Base-by-base conservation (phyloP, 169 alveolate species). In the Eimeria sp. region DNA sequence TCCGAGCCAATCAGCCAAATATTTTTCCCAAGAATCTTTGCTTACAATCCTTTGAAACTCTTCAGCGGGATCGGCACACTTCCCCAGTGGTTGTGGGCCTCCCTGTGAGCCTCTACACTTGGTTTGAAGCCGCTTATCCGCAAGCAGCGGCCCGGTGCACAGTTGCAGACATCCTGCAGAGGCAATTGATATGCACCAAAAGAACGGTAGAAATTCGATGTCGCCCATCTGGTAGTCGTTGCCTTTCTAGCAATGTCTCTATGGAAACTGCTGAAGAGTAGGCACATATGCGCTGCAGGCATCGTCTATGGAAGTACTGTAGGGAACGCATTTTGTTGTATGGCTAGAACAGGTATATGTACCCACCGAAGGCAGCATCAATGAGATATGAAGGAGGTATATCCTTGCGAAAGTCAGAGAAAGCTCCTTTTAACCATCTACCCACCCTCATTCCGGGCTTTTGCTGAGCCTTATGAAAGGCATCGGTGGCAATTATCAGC, bases 21-120 rank as follows among this genome's bases (percentile, higher is more conserved):
- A 64, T 18, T 10, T 30, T 20, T 16, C 64, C 93, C 93, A 87
- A 66, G 43, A 4, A n/a, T 64, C 93, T 54, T 87, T 87, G 30
- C 16, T 62, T 11, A 46, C 46, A 40, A 43, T 14, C 80, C 54
- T 33, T 52, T 64, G 93, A 52, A 87, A 87, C 93, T 87, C 64
- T 14, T 60, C 66, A 40, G 93, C 93, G 33, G 93, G 93, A 66
- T 87, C 93, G 43, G 93, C 93, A 64, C 93, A 87, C 64, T 87
- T 87, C 16, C 66, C 82, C 54, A 87, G 82, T 43, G 93, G 93
- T 40, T 62, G 93, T 43, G 60, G 78, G 43, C 82, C 54, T 25
- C 82, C 82, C n/a, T 40, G 66, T 40, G 82, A 87, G 23, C 74
- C 82, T 33, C 82, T 62, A 66, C 93, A 87, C 93, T 64, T 82